Percentiles rank a stretch among this genome's conserved stretches.
Conservation (phyloP, 495 filamentous ascomycete species). For the Tricharina praecox region DNA sequence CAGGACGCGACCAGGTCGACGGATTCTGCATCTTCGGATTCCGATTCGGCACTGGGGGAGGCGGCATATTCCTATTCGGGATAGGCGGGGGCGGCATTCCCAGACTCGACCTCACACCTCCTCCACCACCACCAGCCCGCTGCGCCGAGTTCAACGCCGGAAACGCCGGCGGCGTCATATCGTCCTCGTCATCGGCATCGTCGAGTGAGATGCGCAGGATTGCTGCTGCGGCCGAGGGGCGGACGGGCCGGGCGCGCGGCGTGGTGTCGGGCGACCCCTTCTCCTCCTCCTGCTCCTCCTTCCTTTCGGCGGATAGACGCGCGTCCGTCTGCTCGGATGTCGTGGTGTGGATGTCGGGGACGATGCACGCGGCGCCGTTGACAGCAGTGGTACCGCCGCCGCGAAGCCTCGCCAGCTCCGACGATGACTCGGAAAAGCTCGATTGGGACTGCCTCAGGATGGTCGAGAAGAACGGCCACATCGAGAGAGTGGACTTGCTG, state of each 20-base stretch:
- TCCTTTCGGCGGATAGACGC: no score
- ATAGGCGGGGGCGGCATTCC: slow-evolving; percentile 12
- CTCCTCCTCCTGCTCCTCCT: no score
- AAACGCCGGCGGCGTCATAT: slow-evolving; percentile 25
- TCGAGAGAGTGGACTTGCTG: slow-evolving; percentile 4
- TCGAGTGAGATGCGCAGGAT: slow-evolving; percentile 18
- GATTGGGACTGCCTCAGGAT: slow-evolving; percentile 14
- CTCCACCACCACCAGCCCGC: slow-evolving; percentile 22
- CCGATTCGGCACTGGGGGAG: slow-evolving; percentile 21
- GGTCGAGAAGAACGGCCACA: slow-evolving; percentile 23
- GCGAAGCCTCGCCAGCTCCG: neutral
- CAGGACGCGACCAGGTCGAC: slow-evolving; percentile 9
- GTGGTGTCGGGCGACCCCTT: slow-evolving; percentile 20
- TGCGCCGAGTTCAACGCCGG: slow-evolving; percentile 32
- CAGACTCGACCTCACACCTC: slow-evolving; percentile 7
- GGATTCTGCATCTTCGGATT: neutral
- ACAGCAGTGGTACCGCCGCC: no score
- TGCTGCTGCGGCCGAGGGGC: slow-evolving; percentile 9
- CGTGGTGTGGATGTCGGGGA: neutral
- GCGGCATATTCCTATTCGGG: slow-evolving; percentile 14
- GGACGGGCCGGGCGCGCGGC: slow-evolving; percentile 10
- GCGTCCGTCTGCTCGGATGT: no score
- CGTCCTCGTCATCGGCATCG: slow-evolving; percentile 13
- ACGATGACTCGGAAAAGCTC: neutral
- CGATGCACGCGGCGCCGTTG: neutral